Base-by-base conservation (phyloP, 768 basidiomycete genomes). In the Leccinum arenicola region DNA sequence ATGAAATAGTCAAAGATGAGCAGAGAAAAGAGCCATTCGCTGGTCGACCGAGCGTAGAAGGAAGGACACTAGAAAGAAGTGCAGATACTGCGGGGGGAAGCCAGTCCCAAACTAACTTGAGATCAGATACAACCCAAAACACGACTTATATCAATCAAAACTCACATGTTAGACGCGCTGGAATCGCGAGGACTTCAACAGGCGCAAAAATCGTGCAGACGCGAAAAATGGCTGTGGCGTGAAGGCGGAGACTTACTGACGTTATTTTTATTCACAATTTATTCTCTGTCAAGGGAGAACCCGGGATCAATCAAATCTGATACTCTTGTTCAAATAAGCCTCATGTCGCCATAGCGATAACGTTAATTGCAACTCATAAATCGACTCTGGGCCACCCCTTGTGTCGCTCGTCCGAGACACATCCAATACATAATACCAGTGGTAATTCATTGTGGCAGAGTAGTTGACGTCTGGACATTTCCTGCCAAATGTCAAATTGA, bases 1-100 rank as follows among this genome's bases (percentile, higher is more conserved):
- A 45, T 45, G 43, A 45, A 45, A 45, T 54, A 12, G 53, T 67
- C 57, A 66, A 56, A 62, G 43, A 54, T 65, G 19, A 36, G 25
- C 23, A 47, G 31, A 55, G 48, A 43, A 58, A 70, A 66, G 56
- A 43, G 60, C 55, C 69, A 71, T 71, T 57, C 68, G 70, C 55
- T 58, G 62, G 61, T 54, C 48, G 55, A 50, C 58, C 48, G 58
- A 47, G 48, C 47, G 59, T 33, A 29, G 43, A 35, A 35, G 33
- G 33, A 43, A 55, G 47, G 50, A 40, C 40, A 12, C 9, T 52
- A 47, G 43, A 54, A 54, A 59, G 43, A 60, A 45, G 43, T 19
- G 56, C 53, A 21, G 45, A 33, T 56, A 58, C 1, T 56, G 64
- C 50, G 51, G 62, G 50, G 43, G 43, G 52, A 61, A 66, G 57